phyloP scores from a whole-genome alignment of 2,329 filamentous ascomycete genomes.

The Penicillium occitanis region DNA sequence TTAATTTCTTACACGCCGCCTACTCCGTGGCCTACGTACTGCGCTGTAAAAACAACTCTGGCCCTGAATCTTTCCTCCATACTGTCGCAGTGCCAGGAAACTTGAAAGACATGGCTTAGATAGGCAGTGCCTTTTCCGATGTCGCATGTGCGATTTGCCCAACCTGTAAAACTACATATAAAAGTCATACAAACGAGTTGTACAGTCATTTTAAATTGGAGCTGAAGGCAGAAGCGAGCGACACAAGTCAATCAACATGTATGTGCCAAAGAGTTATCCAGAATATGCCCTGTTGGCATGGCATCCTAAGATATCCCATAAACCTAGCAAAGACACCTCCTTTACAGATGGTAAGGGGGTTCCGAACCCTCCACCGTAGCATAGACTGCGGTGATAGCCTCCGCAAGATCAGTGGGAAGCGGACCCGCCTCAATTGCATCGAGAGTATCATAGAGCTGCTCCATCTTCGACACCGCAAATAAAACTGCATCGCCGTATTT shows the following conservation, averaged over 20 bases:
- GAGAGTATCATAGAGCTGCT: conserved; percentile 2
- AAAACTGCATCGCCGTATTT: conserved; percentile 7
- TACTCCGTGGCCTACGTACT: background rate
- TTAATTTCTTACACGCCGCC: background rate
- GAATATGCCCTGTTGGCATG: background rate
- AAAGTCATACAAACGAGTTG: background rate
- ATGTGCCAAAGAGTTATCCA: background rate
- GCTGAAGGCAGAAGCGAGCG: background rate
- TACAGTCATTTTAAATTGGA: background rate
- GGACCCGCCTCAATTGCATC: conserved; percentile 3
- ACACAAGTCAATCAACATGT: background rate
- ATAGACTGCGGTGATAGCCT: background rate
- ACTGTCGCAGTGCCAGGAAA: background rate
- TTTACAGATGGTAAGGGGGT: background rate
- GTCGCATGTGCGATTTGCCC: background rate
- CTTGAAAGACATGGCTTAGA: background rate
- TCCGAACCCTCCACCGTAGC: background rate
- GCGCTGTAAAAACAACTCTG: background rate
- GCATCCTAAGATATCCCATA: background rate
- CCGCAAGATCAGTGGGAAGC: conserved; percentile 4
- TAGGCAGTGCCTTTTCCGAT: background rate
- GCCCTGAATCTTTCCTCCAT: background rate
- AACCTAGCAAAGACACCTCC: background rate
- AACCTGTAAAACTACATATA: background rate
- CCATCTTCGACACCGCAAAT: background rate